Evolutionary conservation across 805 yeast genomes (phyloP).

Genomic region (Hanseniaspora guilliermondii): DNA sequence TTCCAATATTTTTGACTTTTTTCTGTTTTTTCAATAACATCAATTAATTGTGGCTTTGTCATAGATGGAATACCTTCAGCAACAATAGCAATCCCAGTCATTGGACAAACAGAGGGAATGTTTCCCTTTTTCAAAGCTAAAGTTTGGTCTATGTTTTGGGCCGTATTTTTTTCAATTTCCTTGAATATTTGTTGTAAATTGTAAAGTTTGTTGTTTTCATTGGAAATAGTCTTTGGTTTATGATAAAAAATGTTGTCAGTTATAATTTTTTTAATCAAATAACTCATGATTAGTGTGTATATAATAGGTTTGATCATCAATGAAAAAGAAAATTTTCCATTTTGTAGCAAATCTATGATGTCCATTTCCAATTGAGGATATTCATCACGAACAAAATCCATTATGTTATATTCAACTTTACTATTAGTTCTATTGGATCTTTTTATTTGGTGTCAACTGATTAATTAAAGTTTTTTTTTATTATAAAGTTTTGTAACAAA

Average conservation of each 20-base stretch:
- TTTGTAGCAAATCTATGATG: not conserved
- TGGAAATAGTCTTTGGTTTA: not conserved
- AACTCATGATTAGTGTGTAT: not conserved
- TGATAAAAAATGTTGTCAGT: not conserved
- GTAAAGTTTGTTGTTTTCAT: not conserved
- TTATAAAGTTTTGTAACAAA: too few relatives aligned
- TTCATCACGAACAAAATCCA: not conserved
- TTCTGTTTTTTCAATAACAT: conserved; percentile 34
- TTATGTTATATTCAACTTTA: not conserved
- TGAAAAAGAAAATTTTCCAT: not conserved
- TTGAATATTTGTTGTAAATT: not conserved
- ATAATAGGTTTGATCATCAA: not conserved
- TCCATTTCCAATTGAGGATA: not conserved
- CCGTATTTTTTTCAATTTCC: not conserved
- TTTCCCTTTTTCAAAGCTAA: not conserved
- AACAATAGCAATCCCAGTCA: conserved; percentile 4
- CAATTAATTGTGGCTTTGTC: conserved; percentile 59
- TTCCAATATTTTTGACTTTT: conserved; percentile 28
- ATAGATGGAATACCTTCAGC: conserved; percentile 22
- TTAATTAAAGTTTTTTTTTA: not conserved
- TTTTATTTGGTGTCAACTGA: not conserved
- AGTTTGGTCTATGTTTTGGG: not conserved
- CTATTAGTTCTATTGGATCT: not conserved
- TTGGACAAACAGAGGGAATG: conserved; percentile 4
- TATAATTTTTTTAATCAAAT: not conserved